Percentiles rank a stretch among this genome's conserved stretches.
Evolutionary conservation across 1,284 basidiomycete genomes (phyloP).

Genomic region (Athelia psychrophila): DNA sequence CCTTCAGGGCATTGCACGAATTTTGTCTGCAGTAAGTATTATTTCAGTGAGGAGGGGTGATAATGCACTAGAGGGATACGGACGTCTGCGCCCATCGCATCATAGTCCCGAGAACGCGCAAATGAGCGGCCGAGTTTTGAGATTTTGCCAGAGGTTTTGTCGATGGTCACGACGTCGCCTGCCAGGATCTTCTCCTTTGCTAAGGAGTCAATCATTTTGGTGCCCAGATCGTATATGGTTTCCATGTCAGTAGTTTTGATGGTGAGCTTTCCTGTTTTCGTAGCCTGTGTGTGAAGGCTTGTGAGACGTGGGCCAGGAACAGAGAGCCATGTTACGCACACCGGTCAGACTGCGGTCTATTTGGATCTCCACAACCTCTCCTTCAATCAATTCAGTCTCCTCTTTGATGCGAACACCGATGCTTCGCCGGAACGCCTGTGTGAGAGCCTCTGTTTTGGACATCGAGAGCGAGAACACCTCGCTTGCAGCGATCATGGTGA

Average conservation of each 20-base stretch:
- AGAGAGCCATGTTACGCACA: constrained; percentile 46
- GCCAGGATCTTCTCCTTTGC: constrained; percentile 97
- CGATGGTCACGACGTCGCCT: constrained; percentile 94
- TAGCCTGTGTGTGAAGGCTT: constrained; percentile 58
- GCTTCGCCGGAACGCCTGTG: constrained; percentile 92
- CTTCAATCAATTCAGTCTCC: constrained; percentile 96
- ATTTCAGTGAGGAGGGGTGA: neutral
- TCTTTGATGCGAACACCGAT: constrained; percentile 98
- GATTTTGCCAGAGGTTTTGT: constrained; percentile 97
- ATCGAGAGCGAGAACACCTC: constrained; percentile 98
- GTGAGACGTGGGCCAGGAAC: constrained; percentile 1
- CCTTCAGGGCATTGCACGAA: constrained; percentile 98
- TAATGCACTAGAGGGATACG: constrained; percentile 31
- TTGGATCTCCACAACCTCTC: constrained; percentile 98
- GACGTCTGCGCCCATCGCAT: constrained; percentile 98
- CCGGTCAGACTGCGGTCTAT: constrained; percentile 97
- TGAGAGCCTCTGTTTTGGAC: constrained; percentile 98
- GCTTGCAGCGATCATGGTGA: constrained; percentile 95
- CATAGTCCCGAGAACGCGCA: constrained; percentile 95
- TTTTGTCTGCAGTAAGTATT: constrained; percentile 65
- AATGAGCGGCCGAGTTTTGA: constrained; percentile 96
- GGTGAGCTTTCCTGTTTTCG: constrained; percentile 96
- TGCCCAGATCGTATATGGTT: constrained; percentile 97
- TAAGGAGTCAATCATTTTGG: constrained; percentile 98
- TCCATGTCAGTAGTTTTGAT: constrained; percentile 99